Percentiles rank a stretch among this genome's conserved stretches.
Evolutionary conservation across 768 basidiomycete genomes (phyloP).

Genomic region (Crucibulum laeve): DNA sequence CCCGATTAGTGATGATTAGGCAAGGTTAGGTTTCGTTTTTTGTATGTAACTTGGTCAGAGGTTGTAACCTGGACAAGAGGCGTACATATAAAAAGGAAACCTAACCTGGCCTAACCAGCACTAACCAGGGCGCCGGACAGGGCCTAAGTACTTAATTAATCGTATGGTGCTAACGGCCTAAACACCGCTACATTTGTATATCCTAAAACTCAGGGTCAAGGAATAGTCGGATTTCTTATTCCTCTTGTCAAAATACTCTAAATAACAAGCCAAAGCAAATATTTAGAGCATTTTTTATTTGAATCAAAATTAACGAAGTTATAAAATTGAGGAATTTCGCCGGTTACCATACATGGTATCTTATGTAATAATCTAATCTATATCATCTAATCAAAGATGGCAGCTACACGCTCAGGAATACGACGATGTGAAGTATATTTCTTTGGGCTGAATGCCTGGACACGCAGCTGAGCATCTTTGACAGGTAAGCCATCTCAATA

Average conservation of each 20-base stretch:
- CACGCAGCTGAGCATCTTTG: neutral
- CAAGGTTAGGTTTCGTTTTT: too few relatives aligned
- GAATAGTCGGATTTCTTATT: neutral
- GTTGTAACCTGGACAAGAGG: too few relatives aligned
- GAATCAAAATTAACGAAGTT: neutral
- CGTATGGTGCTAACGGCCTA: neutral
- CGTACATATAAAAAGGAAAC: too few relatives aligned
- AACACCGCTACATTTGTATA: neutral
- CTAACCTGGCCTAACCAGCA: too few relatives aligned
- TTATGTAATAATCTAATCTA: neutral
- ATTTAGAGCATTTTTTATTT: neutral
- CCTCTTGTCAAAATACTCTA: neutral
- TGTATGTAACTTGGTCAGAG: too few relatives aligned
- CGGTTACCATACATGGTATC: neutral
- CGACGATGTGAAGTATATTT: neutral
- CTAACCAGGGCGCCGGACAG: too few relatives aligned
- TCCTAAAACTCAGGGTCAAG: neutral
- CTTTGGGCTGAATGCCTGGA: neutral
- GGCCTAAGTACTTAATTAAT: too few relatives aligned
- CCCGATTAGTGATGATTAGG: too few relatives aligned
- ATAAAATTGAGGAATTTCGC: neutral
- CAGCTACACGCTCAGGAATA: neutral
- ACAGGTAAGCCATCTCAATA: neutral
- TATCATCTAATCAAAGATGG: neutral
- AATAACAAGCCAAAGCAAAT: neutral